These are phyloP conservation scores for Cryptomeria japonica DNA, from an alignment of 75 land plant genomes.

Conservation along the genomic window DNA sequence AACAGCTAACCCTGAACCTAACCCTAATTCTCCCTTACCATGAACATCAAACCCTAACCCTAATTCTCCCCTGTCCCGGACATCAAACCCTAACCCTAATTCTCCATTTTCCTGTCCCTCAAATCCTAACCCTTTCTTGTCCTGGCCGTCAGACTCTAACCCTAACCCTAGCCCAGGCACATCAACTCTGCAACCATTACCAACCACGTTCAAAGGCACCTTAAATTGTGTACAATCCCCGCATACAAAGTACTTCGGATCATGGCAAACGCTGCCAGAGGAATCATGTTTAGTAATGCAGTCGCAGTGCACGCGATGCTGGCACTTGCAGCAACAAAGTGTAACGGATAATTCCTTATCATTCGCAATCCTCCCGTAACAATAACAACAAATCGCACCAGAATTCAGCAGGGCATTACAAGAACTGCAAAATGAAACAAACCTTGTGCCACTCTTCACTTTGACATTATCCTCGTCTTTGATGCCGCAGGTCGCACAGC, in stretches of 20 bases:
- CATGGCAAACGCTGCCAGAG: constrained; percentile 15
- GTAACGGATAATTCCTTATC: not conserved
- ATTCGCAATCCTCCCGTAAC: not conserved
- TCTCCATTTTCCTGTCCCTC: not conserved
- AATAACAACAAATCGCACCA: constrained; percentile 5
- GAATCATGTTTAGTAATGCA: constrained; percentile 21
- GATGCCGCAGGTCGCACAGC: not conserved
- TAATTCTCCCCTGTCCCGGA: not conserved
- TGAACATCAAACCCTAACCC: constrained; percentile 10
- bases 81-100: constrained; percentile 10
- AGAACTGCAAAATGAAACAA: not conserved
- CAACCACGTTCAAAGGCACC: not conserved
- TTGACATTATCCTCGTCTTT: not conserved
- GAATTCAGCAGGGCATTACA: constrained; percentile 7
- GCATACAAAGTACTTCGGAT: constrained; percentile 21
- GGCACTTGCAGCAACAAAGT: constrained; percentile 27
- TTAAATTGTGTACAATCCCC: constrained; percentile 45
- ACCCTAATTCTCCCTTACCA: constrained; percentile 1
- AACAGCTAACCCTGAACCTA: not conserved
- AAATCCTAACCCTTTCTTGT: constrained; percentile 1
- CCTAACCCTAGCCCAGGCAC: not conserved
- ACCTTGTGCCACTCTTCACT: not conserved
- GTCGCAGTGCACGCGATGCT: constrained; percentile 27
- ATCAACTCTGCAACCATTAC: constrained; percentile 2
- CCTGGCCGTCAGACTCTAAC: constrained; percentile 1